These are phyloP conservation scores for Suillus clintonianus DNA, from an alignment of 768 basidiomycete genomes.

Conservation along the genomic window DNA sequence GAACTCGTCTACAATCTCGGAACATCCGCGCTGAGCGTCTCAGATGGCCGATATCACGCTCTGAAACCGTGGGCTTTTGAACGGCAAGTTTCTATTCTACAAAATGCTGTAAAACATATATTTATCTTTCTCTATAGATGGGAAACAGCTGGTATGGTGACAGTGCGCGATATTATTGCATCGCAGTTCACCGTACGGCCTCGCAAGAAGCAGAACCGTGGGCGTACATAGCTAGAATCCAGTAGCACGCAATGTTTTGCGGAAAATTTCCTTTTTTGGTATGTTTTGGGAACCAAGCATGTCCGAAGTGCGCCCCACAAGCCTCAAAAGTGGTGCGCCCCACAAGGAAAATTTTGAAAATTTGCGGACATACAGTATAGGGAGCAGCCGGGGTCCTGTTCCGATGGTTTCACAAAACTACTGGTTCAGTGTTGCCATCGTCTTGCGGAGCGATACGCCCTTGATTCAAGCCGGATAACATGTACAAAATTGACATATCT, in stretches of 20 bases:
- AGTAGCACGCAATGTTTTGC: too few species aligned
- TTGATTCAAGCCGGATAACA: conserved; percentile 41
- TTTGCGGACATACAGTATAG: too few species aligned
- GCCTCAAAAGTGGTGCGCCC: too few species aligned
- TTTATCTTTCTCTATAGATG: neutral
- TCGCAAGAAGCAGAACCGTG: too few species aligned
- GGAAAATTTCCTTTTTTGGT: too few species aligned
- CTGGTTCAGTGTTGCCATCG: conserved; percentile 42
- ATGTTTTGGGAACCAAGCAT: too few species aligned
- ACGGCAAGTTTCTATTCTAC: neutral
- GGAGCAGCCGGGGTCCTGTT: too few species aligned
- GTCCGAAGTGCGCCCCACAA: too few species aligned
- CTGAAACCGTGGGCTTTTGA: neutral
- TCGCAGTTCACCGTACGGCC: neutral
- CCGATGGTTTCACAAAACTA: conserved; percentile 22
- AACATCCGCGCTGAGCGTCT: neutral
- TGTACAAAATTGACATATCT: conserved; percentile 47
- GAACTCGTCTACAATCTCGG: too few species aligned
- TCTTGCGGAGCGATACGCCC: conserved; percentile 43
- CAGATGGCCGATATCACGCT: too few species aligned
- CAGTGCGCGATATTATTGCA: neutral
- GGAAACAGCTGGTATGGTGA: neutral
- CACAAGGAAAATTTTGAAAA: too few species aligned
- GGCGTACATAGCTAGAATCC: too few species aligned
- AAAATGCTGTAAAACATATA: neutral